phyloP scores from a whole-genome alignment of 129 eudicot species.

The Centella asiatica region DNA sequence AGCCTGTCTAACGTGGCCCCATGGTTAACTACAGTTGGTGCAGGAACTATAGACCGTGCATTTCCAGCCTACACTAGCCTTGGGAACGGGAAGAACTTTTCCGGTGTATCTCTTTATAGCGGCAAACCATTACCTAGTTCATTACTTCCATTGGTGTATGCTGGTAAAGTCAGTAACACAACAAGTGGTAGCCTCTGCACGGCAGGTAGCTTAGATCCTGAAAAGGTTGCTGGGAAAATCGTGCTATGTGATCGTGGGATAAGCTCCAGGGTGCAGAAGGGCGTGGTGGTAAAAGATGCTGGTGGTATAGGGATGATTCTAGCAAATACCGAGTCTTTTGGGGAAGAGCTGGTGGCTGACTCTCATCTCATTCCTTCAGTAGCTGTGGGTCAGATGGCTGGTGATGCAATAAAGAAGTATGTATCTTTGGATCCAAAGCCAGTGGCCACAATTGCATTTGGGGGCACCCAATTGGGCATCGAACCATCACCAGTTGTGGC shows the following conservation, averaged over 20 bases:
- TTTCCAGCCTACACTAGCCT: constrained; percentile 57
- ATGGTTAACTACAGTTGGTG: constrained; percentile 85
- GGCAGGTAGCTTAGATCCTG: constrained; percentile 39
- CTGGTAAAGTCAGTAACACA: constrained; percentile 32
- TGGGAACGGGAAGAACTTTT: constrained; percentile 51
- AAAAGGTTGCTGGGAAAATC: constrained; percentile 55
- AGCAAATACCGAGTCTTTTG: constrained; percentile 46
- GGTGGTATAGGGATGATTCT: constrained; percentile 86
- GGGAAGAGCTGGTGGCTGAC: constrained; percentile 77
- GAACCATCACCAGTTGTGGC: constrained; percentile 83
- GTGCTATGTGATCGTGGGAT: constrained; percentile 70
- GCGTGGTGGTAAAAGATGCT: constrained; percentile 50
- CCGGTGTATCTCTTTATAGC: constrained; percentile 59
- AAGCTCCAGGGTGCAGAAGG: constrained; percentile 53
- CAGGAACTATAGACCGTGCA: constrained; percentile 67
- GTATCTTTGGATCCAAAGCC: constrained; percentile 37
- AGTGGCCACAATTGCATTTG: constrained; percentile 37
- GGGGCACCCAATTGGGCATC: constrained; percentile 54
- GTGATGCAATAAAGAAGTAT: constrained; percentile 50
- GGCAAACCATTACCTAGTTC: constrained; percentile 35
- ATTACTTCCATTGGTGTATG: constrained; percentile 45
- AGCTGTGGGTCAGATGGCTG: constrained; percentile 48
- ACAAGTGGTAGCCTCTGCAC: constrained; percentile 39
- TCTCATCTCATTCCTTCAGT: constrained; percentile 59
- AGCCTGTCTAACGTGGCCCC: constrained; percentile 64